A percentile compares a stretch with the other conserved stretches of the same genome.
Conservation (phyloP, 495 filamentous ascomycete genomes). For the Lepidopterella palustris region DNA sequence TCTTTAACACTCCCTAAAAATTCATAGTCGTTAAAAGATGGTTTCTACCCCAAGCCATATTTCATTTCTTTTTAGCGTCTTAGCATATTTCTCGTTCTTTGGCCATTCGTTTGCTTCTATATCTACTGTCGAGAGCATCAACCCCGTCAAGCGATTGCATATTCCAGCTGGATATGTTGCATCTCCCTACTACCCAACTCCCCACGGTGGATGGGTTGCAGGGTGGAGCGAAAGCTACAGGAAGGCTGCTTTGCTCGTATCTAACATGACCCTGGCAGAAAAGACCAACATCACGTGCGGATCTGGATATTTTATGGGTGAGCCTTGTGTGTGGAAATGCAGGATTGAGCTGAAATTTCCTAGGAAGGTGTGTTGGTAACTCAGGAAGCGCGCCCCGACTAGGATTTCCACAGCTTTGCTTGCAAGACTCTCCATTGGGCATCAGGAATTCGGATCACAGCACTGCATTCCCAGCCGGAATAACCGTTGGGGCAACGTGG, state of each 20-base stretch:
- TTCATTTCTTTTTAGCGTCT: background rate
- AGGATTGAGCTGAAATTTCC: background rate
- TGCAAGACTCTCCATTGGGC: constrained; percentile 27
- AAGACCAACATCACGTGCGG: constrained; percentile 27
- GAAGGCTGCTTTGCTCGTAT: constrained; percentile 23
- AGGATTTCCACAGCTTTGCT: constrained; percentile 10
- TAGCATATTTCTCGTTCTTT: background rate
- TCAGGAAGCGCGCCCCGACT: constrained; percentile 8
- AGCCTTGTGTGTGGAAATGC: constrained; percentile 1
- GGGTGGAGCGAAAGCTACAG: constrained; percentile 29
- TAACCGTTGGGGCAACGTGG: constrained; percentile 78
- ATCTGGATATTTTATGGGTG: constrained; percentile 24
- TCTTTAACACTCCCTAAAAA: no score
- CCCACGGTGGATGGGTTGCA: constrained; percentile 24
- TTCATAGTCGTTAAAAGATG: no score
- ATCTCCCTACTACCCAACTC: constrained; percentile 26
- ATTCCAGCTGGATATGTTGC: constrained; percentile 28
- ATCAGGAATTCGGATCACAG: constrained; percentile 52
- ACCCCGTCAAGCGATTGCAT: constrained; percentile 8
- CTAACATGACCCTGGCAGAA: constrained; percentile 28
- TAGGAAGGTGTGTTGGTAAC: constrained; percentile 14
- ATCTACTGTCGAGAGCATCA: background rate
- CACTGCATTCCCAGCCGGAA: constrained; percentile 73
- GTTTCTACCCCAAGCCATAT: no score
- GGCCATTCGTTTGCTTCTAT: constrained; percentile 4